Percentiles rank a stretch among this genome's conserved stretches.
Conservation (phyloP, 805 yeast genomes). For the Cyberlindnera maclurae region DNA sequence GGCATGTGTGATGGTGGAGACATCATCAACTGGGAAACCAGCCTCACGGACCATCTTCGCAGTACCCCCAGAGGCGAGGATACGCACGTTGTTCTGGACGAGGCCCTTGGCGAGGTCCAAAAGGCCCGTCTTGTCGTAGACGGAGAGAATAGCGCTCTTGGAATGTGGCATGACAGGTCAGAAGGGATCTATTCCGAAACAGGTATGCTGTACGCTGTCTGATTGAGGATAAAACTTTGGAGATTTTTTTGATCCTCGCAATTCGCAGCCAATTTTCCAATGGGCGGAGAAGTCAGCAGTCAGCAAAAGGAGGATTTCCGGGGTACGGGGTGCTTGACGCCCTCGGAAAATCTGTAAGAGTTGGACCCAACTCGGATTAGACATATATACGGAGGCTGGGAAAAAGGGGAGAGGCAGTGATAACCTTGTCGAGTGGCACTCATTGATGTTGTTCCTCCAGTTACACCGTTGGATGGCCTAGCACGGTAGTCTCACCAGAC, state of each 20-base stretch:
- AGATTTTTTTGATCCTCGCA: neutral
- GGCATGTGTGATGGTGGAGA: conserved; percentile 90
- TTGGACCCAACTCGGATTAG: no score
- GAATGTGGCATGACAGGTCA: conserved; percentile 30
- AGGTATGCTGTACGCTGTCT: neutral
- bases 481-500: no score
- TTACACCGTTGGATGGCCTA: no score
- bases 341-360: no score
- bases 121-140: conserved; percentile 94
- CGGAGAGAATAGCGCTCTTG: conserved; percentile 93
- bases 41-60: conserved; percentile 92
- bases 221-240: neutral
- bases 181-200: neutral
- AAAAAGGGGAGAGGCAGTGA: no score
- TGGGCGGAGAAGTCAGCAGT: conserved; percentile 1
- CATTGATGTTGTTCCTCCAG: no score
- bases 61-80: conserved; percentile 96
- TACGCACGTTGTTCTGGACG: conserved; percentile 78
- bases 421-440: no score
- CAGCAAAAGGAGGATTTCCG: neutral
- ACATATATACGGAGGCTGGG: no score
- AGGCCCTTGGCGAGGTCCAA: conserved; percentile 95
- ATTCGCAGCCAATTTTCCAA: conserved; percentile 3
- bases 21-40: conserved; percentile 97
- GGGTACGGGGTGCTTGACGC: neutral